Evolutionary conservation across 2,329 filamentous ascomycete species (phyloP).

Genomic region (Penicillium sp.): DNA sequence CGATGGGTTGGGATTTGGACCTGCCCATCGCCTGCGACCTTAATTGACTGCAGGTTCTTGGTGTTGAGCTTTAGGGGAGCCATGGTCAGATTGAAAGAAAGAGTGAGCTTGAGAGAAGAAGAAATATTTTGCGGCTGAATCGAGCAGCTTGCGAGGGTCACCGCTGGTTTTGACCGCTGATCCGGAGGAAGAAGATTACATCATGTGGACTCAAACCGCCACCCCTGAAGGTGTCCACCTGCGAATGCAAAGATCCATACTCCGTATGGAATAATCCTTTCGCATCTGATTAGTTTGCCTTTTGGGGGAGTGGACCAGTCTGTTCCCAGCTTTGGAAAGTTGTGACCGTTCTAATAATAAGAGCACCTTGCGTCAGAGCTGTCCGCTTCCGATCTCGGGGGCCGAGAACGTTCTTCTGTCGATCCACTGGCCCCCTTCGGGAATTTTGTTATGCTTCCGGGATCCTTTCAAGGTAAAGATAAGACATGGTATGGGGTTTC

Average conservation of each 20-base stretch:
- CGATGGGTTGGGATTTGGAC: constrained; percentile 46
- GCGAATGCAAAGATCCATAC: neutral
- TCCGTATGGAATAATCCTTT: neutral
- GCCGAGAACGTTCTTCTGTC: constrained; percentile 2
- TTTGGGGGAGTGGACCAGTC: neutral
- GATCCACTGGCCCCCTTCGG: neutral
- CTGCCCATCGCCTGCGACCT: constrained; percentile 16
- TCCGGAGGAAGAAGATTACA: constrained; percentile 11
- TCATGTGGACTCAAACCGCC: constrained; percentile 8
- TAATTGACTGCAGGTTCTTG: constrained; percentile 41
- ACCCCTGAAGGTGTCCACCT: neutral
- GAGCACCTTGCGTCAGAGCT: neutral
- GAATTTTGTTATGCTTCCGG: neutral
- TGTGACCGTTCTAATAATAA: neutral
- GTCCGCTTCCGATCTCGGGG: constrained; percentile 1
- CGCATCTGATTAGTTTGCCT: neutral
- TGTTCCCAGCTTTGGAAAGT: neutral
- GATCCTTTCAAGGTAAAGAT: neutral
- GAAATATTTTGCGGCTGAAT: neutral
- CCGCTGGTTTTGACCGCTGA: constrained; percentile 20
- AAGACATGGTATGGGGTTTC: neutral
- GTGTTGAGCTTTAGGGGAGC: constrained; percentile 41
- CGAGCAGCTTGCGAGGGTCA: constrained; percentile 7
- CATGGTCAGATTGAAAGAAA: constrained; percentile 23
- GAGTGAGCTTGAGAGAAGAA: neutral